A percentile compares a stretch with the other conserved stretches of the same genome.
phyloP scores from a whole-genome alignment of 2,329 filamentous ascomycete species.

The Huntiella moniliformis region DNA sequence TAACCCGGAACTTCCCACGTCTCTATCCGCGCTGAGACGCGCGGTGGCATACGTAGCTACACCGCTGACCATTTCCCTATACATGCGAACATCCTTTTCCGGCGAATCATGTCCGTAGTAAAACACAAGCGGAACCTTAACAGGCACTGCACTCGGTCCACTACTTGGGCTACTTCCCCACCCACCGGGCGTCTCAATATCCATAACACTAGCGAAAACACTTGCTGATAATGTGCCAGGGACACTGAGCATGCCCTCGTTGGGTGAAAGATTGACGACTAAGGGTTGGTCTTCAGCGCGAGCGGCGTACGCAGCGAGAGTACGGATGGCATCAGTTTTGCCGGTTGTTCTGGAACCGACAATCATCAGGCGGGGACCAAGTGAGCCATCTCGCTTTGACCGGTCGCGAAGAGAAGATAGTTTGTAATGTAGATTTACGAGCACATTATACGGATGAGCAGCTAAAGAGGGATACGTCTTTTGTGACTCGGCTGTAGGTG shows the following conservation, averaged over 20 bases:
- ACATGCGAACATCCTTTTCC: conserved; percentile 54
- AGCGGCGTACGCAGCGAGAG: conserved; percentile 61
- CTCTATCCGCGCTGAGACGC: conserved; percentile 55
- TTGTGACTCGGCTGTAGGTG: conserved; percentile 32
- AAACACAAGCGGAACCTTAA: conserved; percentile 83
- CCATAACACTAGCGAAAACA: conserved; percentile 73
- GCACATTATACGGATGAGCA: conserved; percentile 63
- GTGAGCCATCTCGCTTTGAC: conserved; percentile 26
- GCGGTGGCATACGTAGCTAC: conserved; percentile 63
- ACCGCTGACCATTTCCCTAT: conserved; percentile 53
- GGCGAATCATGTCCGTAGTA: conserved; percentile 61
- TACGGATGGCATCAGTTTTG: conserved; percentile 66
- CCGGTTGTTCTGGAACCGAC: conserved; percentile 61
- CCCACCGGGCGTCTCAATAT: conserved; percentile 58
- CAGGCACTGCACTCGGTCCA: conserved; percentile 69
- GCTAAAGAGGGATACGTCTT: conserved; percentile 49
- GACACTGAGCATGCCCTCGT: conserved; percentile 58
- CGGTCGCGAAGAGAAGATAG: conserved; percentile 54
- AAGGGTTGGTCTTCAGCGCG: conserved; percentile 56
- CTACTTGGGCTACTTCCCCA: conserved; percentile 86
- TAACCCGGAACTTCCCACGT: conserved; percentile 54
- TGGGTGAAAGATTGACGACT: conserved; percentile 68
- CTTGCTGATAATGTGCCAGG: conserved; percentile 71
- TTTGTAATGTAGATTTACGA: conserved; percentile 75
- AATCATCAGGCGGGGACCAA: conserved; percentile 69